Evolutionary conservation across 768 basidiomycete genomes (phyloP).

Genomic region (Porphyrellus cyaneotinctus): DNA sequence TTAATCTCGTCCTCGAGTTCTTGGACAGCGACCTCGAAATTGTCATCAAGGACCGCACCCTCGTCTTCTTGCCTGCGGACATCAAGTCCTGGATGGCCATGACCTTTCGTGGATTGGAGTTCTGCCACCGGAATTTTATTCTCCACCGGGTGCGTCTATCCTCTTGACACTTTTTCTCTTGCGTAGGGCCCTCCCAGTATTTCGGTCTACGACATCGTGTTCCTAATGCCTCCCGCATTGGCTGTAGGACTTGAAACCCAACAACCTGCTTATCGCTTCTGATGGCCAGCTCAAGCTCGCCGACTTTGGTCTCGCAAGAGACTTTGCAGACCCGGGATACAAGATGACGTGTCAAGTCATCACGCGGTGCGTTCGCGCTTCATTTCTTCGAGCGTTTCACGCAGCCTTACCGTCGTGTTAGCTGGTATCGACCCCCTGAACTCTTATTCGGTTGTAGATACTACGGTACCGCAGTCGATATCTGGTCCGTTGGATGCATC

Average conservation of each 20-base stretch:
- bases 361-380: slow-evolving; percentile 61
- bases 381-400: not conserved
- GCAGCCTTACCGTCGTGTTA: slow-evolving; percentile 27
- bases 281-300: slow-evolving; percentile 94
- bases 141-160: slow-evolving; percentile 73
- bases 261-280: slow-evolving; percentile 91
- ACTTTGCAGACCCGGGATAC: slow-evolving; percentile 90
- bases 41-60: slow-evolving; percentile 88
- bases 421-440: slow-evolving; percentile 98
- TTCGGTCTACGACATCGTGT: not conserved
- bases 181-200: slow-evolving; percentile 9
- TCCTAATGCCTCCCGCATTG: slow-evolving; percentile 7
- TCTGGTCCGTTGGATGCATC: slow-evolving; percentile 98
- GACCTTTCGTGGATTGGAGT: slow-evolving; percentile 97
- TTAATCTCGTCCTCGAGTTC: slow-evolving; percentile 97
- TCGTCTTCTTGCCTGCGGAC: slow-evolving; percentile 92
- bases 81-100: slow-evolving; percentile 99
- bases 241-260: slow-evolving; percentile 90
- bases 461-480: slow-evolving; percentile 89
- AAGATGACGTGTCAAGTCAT: slow-evolving; percentile 99
- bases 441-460: slow-evolving; percentile 87
- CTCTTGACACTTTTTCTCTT: slow-evolving; percentile 3
- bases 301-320: slow-evolving; percentile 97
- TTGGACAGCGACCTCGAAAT: slow-evolving; percentile 95
- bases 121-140: slow-evolving; percentile 92